A percentile compares a stretch with the other conserved stretches of the same genome.
Evolutionary conservation across 2,329 filamentous ascomycete genomes (phyloP).

Genomic region (Penicillium sumatraense): DNA sequence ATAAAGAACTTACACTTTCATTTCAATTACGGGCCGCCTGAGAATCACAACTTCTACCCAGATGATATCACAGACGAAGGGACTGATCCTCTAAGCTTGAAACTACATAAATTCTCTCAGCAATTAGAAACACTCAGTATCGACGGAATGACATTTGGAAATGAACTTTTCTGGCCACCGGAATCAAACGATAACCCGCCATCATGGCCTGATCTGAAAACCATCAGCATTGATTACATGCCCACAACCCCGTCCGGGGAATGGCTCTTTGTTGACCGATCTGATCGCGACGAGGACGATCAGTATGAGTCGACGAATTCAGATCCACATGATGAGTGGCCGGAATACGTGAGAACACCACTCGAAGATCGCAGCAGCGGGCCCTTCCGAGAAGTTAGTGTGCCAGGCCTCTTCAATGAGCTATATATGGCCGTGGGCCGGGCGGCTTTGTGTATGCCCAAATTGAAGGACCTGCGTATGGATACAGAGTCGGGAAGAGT

Average conservation of each 20-base stretch:
- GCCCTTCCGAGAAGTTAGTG: neutral
- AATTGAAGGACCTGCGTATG: neutral
- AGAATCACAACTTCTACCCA: neutral
- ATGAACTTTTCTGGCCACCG: slow-evolving; percentile 4
- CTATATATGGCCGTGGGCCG: neutral
- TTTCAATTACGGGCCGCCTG: neutral
- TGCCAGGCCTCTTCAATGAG: neutral
- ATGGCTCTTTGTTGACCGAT: slow-evolving; percentile 8
- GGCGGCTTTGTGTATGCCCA: neutral
- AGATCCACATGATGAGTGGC: slow-evolving; percentile 10
- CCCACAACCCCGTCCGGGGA: neutral
- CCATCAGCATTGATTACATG: neutral
- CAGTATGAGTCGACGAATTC: slow-evolving; percentile 5
- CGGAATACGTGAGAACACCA: slow-evolving; percentile 8
- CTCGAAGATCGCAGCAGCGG: slow-evolving; percentile 5
- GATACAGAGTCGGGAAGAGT: neutral
- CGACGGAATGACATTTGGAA: slow-evolving; percentile 3
- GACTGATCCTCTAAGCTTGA: neutral
- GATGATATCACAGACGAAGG: neutral
- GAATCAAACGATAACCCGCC: neutral
- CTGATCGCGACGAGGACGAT: slow-evolving; percentile 6
- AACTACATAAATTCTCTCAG: slow-evolving; percentile 2
- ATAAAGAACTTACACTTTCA: neutral
- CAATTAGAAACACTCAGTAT: slow-evolving; percentile 1
- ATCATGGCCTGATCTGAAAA: slow-evolving; percentile 2